These are phyloP conservation scores for Astrothelium subdiscretum DNA, from an alignment of 495 filamentous ascomycete genomes.

Conservation along the genomic window DNA sequence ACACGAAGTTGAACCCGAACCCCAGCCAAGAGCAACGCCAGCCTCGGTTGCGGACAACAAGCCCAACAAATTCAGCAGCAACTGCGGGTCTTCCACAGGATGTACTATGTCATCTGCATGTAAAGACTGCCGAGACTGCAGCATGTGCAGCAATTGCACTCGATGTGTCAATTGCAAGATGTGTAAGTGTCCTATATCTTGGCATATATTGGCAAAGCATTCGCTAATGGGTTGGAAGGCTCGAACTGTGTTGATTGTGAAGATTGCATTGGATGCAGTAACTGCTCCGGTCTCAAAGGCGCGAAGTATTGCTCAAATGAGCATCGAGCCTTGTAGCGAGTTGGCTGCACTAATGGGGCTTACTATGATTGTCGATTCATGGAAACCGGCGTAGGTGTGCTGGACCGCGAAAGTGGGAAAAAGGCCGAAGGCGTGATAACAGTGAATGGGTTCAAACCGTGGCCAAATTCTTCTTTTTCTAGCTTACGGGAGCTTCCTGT, in stretches of 20 bases:
- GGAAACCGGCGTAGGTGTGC: too few species aligned
- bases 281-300: neutral
- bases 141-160: neutral
- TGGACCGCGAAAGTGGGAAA: too few species aligned
- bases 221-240: neutral
- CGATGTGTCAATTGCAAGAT: conserved; percentile 1
- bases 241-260: neutral
- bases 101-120: neutral
- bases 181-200: neutral
- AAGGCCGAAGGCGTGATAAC: too few species aligned
- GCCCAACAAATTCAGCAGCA: conserved; percentile 1
- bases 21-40: neutral
- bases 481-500: too few species aligned
- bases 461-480: too few species aligned
- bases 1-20: neutral
- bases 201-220: neutral
- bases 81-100: neutral
- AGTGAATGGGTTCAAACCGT: too few species aligned
- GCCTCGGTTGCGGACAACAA: neutral
- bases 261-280: neutral
- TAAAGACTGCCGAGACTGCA: neutral
- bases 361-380: too few species aligned
- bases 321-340: neutral
- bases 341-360: too few species aligned
- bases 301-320: neutral